Base-by-base conservation (phyloP, 73 alveolate species). In the Symbiodinium natans region DNA sequence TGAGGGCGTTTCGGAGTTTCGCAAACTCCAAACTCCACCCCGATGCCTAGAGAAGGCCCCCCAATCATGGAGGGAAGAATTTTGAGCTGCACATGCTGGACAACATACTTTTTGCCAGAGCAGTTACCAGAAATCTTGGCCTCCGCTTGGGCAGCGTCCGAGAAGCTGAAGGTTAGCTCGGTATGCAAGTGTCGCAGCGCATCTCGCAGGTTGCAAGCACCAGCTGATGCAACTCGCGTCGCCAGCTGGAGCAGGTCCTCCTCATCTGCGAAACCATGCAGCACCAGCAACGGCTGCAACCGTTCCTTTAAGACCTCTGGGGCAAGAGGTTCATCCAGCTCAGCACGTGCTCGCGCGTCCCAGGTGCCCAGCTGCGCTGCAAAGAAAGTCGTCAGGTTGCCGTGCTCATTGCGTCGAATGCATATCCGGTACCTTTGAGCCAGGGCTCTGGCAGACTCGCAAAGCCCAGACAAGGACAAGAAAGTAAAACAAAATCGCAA, bases 181-280 rank as follows among this genome's bases (percentile, higher is more conserved):
- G 56, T 1, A 29, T 90, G 97, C 89, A 90, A n/a, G 31, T 90
- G 97, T 48, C 97, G 80, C 97, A 90, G 68, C 31, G 92, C 98
- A 23, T 77, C 98, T 11, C 98, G 98, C 98, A 92, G 63, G 23
- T 42, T 77, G 48, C 56, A 17, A 41, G 92, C 98, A 21, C 98
- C 98, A 25, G 73, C 92, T n/a, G 98, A 75, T 25, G 92, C 98
- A 85, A 92, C 98, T 3, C 92, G 92, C 19, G 98, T 75, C 23
- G 98, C 98, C 41, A 77, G 43, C 34, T 19, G 34, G 34, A 92
- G 83, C 84, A 92, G 46, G 27, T 56, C 48, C 31, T 48, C 68
- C n/a, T 92, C 98, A 48, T 92, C 98, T 3, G 98, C 98, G n/a
- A 92, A 92, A 56, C 98, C 98, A 34, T 92, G 98, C 54, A 92